Base-by-base conservation (phyloP, 2,329 filamentous ascomycete genomes). In the Pezicula rhizophila region DNA sequence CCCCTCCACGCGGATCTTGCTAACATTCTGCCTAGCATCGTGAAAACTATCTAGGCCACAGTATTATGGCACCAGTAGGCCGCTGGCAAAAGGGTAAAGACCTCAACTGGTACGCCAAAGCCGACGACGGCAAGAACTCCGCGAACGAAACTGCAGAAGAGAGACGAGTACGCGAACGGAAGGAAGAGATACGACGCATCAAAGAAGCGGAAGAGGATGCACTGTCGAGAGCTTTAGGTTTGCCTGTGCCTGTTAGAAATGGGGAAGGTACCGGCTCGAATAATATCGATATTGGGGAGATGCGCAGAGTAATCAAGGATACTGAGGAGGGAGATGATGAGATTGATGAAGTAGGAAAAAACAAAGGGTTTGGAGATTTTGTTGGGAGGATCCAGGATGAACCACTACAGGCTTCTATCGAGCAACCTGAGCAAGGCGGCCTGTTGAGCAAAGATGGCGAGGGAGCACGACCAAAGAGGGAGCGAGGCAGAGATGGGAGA, bases 191-290 rank as follows among this genome's bases (percentile, higher is more conserved):
- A 59, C 80, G 82, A 58, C 82, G 78, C 57, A 78, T 96, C 64
- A 96, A 96, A 63, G 87, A 96, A 66, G 89, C 87, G 0, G 93
- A 99, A 62, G 88, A 96, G 64, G 92, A 96, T 66, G 93, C 91
- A 1, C 84, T 97, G 64, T 84, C 89, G 3, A 77, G 75, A 40
- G 91, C 91, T 0, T 71, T 99, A 47, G 93, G 93, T 0, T 70
- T 96, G 26, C 89, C 89, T 0, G 76, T 86, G 2, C 79, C 84
- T 1, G 70, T 75, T 6, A 75, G 80, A 45, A 59, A 69, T 48
- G 60, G 53, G 23, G 77, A 80, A 43, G 71, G 73, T 1, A 78
- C 77, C 1, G 79, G 76, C 4, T 76, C 78, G 2, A 95, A 93
- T 64, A 79, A 87, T 0, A 67, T 95, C 10, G 84, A 82, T 37